Conservation (phyloP, 805 yeast genomes). For the Sugiyamaella mastotermitis region DNA sequence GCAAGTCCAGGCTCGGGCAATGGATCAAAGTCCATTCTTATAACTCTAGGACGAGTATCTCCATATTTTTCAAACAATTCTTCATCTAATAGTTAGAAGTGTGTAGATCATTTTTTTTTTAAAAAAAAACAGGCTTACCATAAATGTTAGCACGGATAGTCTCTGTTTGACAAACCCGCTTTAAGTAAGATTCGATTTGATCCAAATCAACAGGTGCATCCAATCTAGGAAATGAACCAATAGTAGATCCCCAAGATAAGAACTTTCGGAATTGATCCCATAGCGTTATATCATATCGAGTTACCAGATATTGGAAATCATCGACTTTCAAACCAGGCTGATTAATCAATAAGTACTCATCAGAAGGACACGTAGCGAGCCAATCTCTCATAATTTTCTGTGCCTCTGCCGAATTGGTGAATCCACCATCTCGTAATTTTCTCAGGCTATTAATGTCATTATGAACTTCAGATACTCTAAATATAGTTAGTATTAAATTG, state of each 20-base stretch:
- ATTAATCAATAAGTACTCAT: constrained; percentile 47
- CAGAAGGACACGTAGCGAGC: constrained; percentile 40
- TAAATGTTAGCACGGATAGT: constrained; percentile 34
- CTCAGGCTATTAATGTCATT: constrained; percentile 14
- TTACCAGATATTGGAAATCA: constrained; percentile 35
- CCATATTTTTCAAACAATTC: constrained; percentile 36
- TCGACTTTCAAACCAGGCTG: constrained; percentile 46
- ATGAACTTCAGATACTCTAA: constrained; percentile 14
- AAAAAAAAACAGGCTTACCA: constrained; percentile 27
- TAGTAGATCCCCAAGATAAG: constrained; percentile 17
- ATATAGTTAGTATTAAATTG: background rate
- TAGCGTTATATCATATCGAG: constrained; percentile 6
- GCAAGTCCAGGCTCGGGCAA: constrained; percentile 35
- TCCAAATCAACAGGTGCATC: constrained; percentile 35
- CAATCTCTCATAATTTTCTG: constrained; percentile 26
- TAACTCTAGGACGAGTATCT: constrained; percentile 55
- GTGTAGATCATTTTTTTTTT: background rate
- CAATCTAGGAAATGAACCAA: constrained; percentile 22
- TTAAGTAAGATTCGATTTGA: constrained; percentile 36
- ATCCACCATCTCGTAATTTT: constrained; percentile 14
- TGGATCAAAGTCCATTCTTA: constrained; percentile 46
- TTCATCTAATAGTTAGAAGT: constrained; percentile 8
- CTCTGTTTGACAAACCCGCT: constrained; percentile 45
- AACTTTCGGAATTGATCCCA: constrained; percentile 20
- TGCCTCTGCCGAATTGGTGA: constrained; percentile 10